Conservation (phyloP, 2,329 filamentous ascomycete species). For the Penicillium sp. region DNA sequence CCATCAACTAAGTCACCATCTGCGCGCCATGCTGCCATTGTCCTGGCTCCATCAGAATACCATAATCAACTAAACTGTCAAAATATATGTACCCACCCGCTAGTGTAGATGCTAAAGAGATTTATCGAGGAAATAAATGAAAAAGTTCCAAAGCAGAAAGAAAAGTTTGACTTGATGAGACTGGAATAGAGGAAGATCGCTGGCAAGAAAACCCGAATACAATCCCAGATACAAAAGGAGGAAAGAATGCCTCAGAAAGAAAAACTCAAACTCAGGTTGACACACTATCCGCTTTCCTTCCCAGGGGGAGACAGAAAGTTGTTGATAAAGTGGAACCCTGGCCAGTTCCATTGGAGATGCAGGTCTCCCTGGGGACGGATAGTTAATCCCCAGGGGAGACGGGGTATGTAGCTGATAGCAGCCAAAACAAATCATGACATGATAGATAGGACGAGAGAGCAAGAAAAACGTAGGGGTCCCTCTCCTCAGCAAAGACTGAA, state of each 20-base stretch:
- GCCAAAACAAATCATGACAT: conserved; percentile 4
- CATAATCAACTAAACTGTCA: background rate
- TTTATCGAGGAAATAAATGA: background rate
- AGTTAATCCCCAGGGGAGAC: conserved; percentile 1
- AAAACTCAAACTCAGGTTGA: background rate
- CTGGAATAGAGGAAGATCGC: background rate
- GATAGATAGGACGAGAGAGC: conserved; percentile 1
- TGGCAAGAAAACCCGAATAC: conserved; percentile 1
- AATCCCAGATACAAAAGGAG: conserved; percentile 1
- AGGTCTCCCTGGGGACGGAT: conserved; percentile 6
- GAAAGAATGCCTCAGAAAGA: background rate
- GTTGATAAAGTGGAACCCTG: background rate
- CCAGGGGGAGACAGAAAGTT: background rate
- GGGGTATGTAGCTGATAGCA: conserved; percentile 20
- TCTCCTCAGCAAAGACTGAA: background rate
- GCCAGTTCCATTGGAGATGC: conserved; percentile 11
- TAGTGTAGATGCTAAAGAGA: background rate
- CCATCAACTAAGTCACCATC: background rate
- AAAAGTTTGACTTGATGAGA: background rate
- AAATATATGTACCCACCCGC: background rate
- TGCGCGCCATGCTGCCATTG: background rate
- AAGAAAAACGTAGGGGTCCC: background rate
- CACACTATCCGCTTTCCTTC: background rate
- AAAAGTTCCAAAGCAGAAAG: background rate
- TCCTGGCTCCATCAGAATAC: background rate